Percentiles rank a stretch among this genome's conserved stretches.
phyloP scores from a whole-genome alignment of 192 early-diverging fungal genomes.

The Coemansia sp. region DNA sequence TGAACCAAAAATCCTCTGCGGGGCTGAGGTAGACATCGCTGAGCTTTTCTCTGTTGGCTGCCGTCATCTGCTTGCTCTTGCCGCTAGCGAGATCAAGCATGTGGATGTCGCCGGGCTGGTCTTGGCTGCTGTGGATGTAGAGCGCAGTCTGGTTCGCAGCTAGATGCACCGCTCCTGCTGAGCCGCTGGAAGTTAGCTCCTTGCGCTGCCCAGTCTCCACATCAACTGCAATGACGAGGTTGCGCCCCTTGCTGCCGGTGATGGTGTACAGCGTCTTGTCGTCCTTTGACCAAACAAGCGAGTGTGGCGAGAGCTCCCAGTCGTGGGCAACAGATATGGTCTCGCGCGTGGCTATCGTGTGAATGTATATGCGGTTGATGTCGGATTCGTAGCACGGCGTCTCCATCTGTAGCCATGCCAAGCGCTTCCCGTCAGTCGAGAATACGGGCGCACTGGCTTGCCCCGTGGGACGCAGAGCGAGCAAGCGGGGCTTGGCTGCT shows the following conservation, averaged over 20 bases:
- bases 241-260: slow-evolving; percentile 13
- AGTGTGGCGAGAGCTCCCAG: slow-evolving; percentile 60
- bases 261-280: slow-evolving; percentile 12
- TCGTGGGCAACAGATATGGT: slow-evolving; percentile 47
- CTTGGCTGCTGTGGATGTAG: slow-evolving; percentile 28
- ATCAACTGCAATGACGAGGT: slow-evolving; percentile 11
- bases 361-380: slow-evolving; percentile 58
- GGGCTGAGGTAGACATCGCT: slow-evolving; percentile 40
- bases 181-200: slow-evolving; percentile 16
- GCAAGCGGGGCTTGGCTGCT: slow-evolving; percentile 25
- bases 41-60: slow-evolving; percentile 41
- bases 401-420: slow-evolving; percentile 73
- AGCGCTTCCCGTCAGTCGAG: slow-evolving; percentile 57
- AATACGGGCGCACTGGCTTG: slow-evolving; percentile 59
- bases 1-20: slow-evolving; percentile 64
- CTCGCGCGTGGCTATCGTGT: slow-evolving; percentile 49
- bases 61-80: slow-evolving; percentile 47
- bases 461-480: slow-evolving; percentile 52
- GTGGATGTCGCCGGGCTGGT: slow-evolving; percentile 40
- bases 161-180: slow-evolving; percentile 16
- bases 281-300: slow-evolving; percentile 32
- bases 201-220: slow-evolving; percentile 13
- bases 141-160: slow-evolving; percentile 42
- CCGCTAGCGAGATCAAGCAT: slow-evolving; percentile 32
- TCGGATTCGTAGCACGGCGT: slow-evolving; percentile 66